phyloP scores from a whole-genome alignment of 768 basidiomycete genomes.

The Antrodiella citrinella region DNA sequence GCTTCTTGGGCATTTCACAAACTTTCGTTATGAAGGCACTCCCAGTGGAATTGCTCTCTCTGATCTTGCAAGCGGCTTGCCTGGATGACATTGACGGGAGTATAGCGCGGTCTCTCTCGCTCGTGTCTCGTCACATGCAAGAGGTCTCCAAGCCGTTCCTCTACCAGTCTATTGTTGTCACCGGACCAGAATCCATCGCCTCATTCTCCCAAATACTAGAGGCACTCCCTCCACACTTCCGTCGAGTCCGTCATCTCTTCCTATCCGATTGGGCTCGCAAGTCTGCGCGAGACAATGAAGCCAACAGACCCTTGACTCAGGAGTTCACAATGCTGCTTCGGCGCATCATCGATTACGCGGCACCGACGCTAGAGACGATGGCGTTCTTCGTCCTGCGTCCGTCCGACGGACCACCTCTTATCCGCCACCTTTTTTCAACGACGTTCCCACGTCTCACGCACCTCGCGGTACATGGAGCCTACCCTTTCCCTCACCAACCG shows the following conservation, averaged over 20 bases:
- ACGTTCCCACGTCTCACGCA: conserved; percentile 32
- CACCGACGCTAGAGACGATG: conserved; percentile 35
- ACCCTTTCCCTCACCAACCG: conserved; percentile 35
- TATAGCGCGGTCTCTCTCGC: conserved; percentile 21
- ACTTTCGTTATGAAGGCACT: conserved; percentile 11
- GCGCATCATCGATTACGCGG: conserved; percentile 29
- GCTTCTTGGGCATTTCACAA: too few species aligned
- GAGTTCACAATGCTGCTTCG: conserved; percentile 17
- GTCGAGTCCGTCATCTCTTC: conserved; percentile 37
- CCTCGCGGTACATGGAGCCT: conserved; percentile 40
- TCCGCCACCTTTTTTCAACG: conserved; percentile 35
- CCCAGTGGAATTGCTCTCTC: conserved; percentile 23
- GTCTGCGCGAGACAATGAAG: conserved; percentile 11
- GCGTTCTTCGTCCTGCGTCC: conserved; percentile 28
- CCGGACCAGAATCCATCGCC: conserved; percentile 18
- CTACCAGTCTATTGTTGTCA: conserved; percentile 21
- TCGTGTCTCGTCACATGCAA: conserved; percentile 23
- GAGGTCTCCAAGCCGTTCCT: conserved; percentile 19
- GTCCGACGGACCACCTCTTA: conserved; percentile 28
- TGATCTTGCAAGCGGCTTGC: conserved; percentile 24
- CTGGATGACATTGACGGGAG: conserved; percentile 23
- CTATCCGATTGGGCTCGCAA: conserved; percentile 27
- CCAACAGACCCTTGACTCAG: conserved; percentile 9
- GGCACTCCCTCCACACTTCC: conserved; percentile 26
- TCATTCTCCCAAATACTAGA: conserved; percentile 22